A percentile compares a stretch with the other conserved stretches of the same genome.
These are phyloP conservation scores for Kuraishia cidri DNA, from an alignment of 805 yeast species.

Conservation along the genomic window DNA sequence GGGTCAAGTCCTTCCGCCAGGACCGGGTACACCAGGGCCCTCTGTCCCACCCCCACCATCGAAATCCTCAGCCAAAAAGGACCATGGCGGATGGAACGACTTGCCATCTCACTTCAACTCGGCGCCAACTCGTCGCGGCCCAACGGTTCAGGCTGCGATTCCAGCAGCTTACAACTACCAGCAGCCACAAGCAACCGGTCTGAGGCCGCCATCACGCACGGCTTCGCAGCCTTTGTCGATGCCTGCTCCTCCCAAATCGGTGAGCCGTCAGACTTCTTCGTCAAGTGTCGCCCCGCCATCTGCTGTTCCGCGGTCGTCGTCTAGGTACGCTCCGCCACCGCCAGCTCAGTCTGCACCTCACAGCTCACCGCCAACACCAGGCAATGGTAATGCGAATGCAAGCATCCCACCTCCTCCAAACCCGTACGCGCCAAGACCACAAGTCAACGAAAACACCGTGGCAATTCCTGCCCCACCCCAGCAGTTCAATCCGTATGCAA, in stretches of 20 bases:
- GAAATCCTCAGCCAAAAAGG: conserved; percentile 24
- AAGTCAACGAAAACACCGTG: conserved; percentile 7
- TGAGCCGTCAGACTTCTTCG: conserved; percentile 8
- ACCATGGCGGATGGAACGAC: conserved; percentile 68
- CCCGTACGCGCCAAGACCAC: conserved; percentile 26
- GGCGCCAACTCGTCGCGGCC: conserved; percentile 13
- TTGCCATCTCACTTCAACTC: conserved; percentile 33
- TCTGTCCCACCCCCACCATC: conserved; percentile 8
- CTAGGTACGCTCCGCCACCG: conserved; percentile 9
- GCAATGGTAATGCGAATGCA: conserved; percentile 1
- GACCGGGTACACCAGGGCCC: too few species aligned
- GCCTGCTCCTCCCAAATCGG: conserved; percentile 20
- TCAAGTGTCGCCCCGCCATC: conserved; percentile 4
- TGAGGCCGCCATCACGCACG: conserved; percentile 9
- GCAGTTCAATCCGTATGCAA: not conserved
- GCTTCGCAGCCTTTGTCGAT: conserved; percentile 19
- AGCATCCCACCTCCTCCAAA: conserved; percentile 7
- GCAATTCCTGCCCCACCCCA: not conserved
- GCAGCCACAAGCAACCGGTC: conserved; percentile 9
- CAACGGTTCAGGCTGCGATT: conserved; percentile 14
- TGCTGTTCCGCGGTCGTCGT: conserved; percentile 4
- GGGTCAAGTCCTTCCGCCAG: too few species aligned
- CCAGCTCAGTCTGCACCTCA: conserved; percentile 2
- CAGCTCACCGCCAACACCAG: not conserved
- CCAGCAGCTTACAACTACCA: conserved; percentile 13